Conservation (phyloP, 202 grass and related monocot species). For the Carex arenaria region DNA sequence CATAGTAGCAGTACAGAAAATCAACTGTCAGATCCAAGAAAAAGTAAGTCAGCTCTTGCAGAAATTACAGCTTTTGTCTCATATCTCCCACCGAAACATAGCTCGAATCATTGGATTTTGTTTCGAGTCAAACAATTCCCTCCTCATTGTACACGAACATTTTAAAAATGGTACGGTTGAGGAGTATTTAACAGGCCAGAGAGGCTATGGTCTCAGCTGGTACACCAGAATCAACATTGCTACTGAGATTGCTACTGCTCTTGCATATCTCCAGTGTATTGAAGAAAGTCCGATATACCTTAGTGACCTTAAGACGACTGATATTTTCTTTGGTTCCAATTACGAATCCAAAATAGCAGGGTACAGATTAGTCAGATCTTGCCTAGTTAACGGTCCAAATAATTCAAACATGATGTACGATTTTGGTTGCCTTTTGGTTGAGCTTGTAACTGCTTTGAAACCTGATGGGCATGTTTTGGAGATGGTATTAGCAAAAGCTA, state of each 20-base stretch:
- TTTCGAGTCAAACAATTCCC: conserved; percentile 39
- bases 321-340: conserved; percentile 52
- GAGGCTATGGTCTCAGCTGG: conserved; percentile 52
- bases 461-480: conserved; percentile 44
- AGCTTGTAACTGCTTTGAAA: conserved; percentile 59
- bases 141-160: conserved; percentile 80
- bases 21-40: conserved; percentile 47
- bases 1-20: conserved; percentile 67
- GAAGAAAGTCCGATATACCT: conserved; percentile 45
- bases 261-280: conserved; percentile 70
- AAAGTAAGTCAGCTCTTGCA: conserved; percentile 42
- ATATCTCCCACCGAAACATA: conserved; percentile 57
- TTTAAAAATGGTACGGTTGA: conserved; percentile 65
- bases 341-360: conserved; percentile 69
- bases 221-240: conserved; percentile 67
- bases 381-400: conserved; percentile 27
- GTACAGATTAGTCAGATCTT: conserved; percentile 51
- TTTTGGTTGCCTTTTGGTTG: conserved; percentile 65
- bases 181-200: conserved; percentile 54
- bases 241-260: conserved; percentile 63
- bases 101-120: conserved; percentile 76
- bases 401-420: conserved; percentile 49
- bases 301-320: conserved; percentile 58
- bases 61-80: conserved; percentile 60
- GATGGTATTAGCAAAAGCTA: conserved; percentile 51